Percentiles rank a stretch among this genome's conserved stretches.
Conservation (phyloP, 257 asterid species). For the Solanum phureja region DNA sequence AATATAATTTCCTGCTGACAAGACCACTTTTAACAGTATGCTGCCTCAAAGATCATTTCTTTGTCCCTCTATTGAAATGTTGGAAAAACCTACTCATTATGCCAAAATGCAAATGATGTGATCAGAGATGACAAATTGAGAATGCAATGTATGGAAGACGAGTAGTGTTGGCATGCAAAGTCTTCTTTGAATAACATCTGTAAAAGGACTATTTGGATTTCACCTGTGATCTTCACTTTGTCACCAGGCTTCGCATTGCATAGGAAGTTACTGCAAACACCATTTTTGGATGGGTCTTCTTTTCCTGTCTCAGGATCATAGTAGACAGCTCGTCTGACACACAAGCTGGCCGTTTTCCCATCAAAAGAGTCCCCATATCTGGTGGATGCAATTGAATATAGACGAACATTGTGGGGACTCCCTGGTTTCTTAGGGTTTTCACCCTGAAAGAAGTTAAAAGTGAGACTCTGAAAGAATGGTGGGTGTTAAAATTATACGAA, state of each 20-base stretch:
- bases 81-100: background rate
- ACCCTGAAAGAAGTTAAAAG: slow-evolving; percentile 37
- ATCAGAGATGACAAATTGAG: background rate
- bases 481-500: background rate
- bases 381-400: slow-evolving; percentile 88
- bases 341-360: slow-evolving; percentile 82
- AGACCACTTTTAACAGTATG: background rate
- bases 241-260: slow-evolving; percentile 90
- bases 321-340: slow-evolving; percentile 90
- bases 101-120: background rate
- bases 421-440: slow-evolving; percentile 96
- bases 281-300: slow-evolving; percentile 80
- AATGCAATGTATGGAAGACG: background rate
- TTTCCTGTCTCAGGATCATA: slow-evolving; percentile 86
- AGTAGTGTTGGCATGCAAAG: background rate
- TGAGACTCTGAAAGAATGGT: background rate
- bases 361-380: slow-evolving; percentile 85
- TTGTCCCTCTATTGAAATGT: background rate
- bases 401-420: slow-evolving; percentile 73
- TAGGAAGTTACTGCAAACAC: slow-evolving; percentile 86
- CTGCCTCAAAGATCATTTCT: background rate
- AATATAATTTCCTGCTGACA: background rate
- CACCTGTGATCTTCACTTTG: slow-evolving; percentile 75
- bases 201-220: background rate
- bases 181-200: background rate